Percentiles rank a stretch among this genome's conserved stretches.
Evolutionary conservation across 345 rosid genomes (phyloP).

Genomic region (Eucalyptus sp.): DNA sequence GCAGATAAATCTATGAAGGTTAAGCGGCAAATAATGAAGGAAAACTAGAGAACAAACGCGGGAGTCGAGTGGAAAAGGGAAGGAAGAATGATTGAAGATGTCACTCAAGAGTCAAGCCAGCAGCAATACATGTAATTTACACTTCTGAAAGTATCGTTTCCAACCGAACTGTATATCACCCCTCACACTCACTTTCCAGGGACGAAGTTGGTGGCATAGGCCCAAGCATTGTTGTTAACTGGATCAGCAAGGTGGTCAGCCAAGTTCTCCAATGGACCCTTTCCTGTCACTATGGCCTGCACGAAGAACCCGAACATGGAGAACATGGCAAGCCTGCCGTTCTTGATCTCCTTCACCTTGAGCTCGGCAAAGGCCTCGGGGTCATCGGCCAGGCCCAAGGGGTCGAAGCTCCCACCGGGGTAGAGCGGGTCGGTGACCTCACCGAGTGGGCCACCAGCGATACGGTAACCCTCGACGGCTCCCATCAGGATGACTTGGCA

Average conservation of each 20-base stretch:
- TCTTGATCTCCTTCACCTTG: slow-evolving; percentile 79
- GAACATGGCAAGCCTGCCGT: slow-evolving; percentile 81
- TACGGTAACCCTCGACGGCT: slow-evolving; percentile 66
- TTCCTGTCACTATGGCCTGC: slow-evolving; percentile 80
- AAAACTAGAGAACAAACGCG: not conserved
- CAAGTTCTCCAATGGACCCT: slow-evolving; percentile 69
- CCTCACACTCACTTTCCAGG: not conserved
- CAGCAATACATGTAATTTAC: not conserved
- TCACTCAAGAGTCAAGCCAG: not conserved
- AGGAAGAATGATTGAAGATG: not conserved
- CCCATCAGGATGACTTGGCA: slow-evolving; percentile 60
- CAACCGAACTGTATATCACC: not conserved
- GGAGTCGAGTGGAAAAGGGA: not conserved
- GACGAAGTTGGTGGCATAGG: slow-evolving; percentile 62
- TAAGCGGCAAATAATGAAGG: not conserved
- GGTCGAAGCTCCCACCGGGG: slow-evolving; percentile 89
- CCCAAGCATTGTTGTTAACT: slow-evolving; percentile 88
- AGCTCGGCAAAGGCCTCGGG: slow-evolving; percentile 80
- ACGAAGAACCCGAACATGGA: slow-evolving; percentile 85
- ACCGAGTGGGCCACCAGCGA: slow-evolving; percentile 63
- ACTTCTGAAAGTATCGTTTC: not conserved
- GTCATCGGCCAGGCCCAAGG: slow-evolving; percentile 70
- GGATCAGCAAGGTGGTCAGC: slow-evolving; percentile 85
- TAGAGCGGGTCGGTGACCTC: slow-evolving; percentile 65
- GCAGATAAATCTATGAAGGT: not conserved